phyloP scores from a whole-genome alignment of 2,329 filamentous ascomycete genomes.

The Sodiomyces alkalinus region DNA sequence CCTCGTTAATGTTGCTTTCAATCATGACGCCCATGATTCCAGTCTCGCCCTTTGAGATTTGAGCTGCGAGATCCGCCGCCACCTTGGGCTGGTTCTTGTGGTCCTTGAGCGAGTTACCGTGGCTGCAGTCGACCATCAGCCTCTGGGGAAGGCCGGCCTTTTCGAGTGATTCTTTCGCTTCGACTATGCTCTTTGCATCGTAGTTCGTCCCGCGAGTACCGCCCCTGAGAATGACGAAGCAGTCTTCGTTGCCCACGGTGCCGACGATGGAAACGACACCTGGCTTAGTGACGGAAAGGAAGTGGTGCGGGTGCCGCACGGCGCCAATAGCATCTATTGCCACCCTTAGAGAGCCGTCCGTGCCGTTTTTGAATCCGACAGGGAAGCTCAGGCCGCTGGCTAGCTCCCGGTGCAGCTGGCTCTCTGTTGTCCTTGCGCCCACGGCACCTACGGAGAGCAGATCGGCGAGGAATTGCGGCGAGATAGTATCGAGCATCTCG shows the following conservation, averaged over 20 bases:
- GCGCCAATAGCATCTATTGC: slow-evolving; percentile 93
- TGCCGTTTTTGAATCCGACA: slow-evolving; percentile 98
- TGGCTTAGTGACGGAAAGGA: slow-evolving; percentile 93
- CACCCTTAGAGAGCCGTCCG: slow-evolving; percentile 76
- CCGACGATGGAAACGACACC: slow-evolving; percentile 90
- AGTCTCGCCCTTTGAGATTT: slow-evolving; percentile 71
- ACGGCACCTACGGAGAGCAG: slow-evolving; percentile 83
- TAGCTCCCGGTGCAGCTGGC: slow-evolving; percentile 86
- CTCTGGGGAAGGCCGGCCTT: slow-evolving; percentile 60
- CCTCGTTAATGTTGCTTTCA: slow-evolving; percentile 92
- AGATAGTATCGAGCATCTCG: slow-evolving; percentile 98
- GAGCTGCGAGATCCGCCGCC: slow-evolving; percentile 62
- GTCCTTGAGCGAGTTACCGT: slow-evolving; percentile 91
- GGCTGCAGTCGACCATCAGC: slow-evolving; percentile 96
- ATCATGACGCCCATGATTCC: slow-evolving; percentile 98
- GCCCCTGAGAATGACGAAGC: slow-evolving; percentile 89
- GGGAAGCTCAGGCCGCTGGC: slow-evolving; percentile 92
- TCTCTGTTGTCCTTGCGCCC: slow-evolving; percentile 92
- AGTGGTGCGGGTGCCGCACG: slow-evolving; percentile 84
- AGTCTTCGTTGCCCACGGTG: slow-evolving; percentile 89
- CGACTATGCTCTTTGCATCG: slow-evolving; percentile 68
- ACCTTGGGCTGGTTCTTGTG: slow-evolving; percentile 97
- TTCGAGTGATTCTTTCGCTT: slow-evolving; percentile 63
- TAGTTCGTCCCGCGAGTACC: slow-evolving; percentile 92
- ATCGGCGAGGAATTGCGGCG: slow-evolving; percentile 91